Evolutionary conservation across 495 filamentous ascomycete genomes (phyloP).

Genomic region (Baudoinia panamericana): DNA sequence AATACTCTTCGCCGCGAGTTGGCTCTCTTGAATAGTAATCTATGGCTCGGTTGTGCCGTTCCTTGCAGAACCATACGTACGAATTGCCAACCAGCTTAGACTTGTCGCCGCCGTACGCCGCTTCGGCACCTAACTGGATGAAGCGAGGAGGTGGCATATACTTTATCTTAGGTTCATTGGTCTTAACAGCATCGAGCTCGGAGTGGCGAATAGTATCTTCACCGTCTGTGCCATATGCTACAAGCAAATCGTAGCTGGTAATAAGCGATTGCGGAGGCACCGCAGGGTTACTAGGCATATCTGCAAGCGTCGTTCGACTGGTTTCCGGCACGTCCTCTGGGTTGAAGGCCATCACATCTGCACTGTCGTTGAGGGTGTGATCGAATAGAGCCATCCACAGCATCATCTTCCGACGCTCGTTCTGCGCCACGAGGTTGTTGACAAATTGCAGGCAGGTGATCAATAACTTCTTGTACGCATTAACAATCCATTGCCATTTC

Average conservation of each 20-base stretch:
- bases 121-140: background rate
- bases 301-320: constrained; percentile 1
- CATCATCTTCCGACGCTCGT: constrained; percentile 79
- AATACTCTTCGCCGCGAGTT: too few species aligned
- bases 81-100: background rate
- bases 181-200: too few species aligned
- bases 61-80: constrained; percentile 4
- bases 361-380: background rate
- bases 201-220: too few species aligned
- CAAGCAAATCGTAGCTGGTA: constrained; percentile 6
- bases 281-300: constrained; percentile 9
- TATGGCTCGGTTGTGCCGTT: background rate
- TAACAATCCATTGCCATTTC: constrained; percentile 54
- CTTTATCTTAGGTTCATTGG: too few species aligned
- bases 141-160: too few species aligned
- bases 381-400: constrained; percentile 83
- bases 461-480: constrained; percentile 68
- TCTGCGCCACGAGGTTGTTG: constrained; percentile 83
- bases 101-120: background rate
- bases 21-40: background rate
- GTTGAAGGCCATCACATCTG: background rate
- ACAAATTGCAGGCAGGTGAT: constrained; percentile 82
- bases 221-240: constrained; percentile 11
- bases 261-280: constrained; percentile 6
- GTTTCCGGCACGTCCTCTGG: constrained; percentile 11